phyloP scores from a whole-genome alignment of 257 asterid genomes.

The Nicotiana tabacum region DNA sequence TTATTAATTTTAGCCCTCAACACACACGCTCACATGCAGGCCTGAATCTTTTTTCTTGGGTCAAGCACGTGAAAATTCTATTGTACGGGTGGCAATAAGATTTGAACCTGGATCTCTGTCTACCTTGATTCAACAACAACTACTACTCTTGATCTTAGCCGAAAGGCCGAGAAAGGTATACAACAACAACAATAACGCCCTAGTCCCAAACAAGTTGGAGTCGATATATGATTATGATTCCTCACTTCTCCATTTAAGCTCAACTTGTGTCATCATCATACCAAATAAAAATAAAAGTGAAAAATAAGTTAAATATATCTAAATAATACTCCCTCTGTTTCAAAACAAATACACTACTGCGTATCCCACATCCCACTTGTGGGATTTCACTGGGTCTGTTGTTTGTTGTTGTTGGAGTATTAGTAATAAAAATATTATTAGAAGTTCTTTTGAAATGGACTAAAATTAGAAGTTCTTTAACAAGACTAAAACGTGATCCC shows the following conservation, averaged over 20 bases:
- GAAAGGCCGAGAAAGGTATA: slow-evolving; percentile 42
- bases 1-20: background rate
- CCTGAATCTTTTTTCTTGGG: background rate
- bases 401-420: no score
- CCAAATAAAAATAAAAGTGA: background rate
- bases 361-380: no score
- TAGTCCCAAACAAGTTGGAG: background rate
- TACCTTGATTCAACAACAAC: background rate
- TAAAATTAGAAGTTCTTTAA: background rate
- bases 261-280: background rate
- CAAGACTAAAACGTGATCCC: background rate
- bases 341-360: no score
- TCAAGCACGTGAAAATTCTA: background rate
- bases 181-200: background rate
- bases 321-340: no score
- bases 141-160: slow-evolving; percentile 26
- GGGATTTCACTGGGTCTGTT: no score
- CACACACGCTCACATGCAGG: background rate
- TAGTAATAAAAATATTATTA: no score
- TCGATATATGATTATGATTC: background rate
- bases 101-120: background rate
- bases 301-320: background rate
- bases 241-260: background rate
- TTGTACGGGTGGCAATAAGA: background rate
- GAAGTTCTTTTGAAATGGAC: no score